Base-by-base conservation (phyloP, 2,329 filamentous ascomycete genomes). In the Sclerotinia nivalis region DNA sequence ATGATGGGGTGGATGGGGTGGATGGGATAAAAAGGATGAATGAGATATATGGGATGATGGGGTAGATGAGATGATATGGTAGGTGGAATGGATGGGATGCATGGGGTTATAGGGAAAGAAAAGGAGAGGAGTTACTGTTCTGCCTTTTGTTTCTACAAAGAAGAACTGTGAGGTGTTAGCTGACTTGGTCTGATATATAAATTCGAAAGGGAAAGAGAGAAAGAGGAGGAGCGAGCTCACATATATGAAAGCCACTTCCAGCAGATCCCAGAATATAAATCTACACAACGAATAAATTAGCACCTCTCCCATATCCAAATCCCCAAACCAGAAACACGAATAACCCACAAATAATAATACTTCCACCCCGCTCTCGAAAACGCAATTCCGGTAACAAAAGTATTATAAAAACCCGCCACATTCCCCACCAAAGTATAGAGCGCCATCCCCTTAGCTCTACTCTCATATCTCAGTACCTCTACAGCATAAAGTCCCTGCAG, bases 401-500 rank as follows among this genome's bases (percentile, higher is more conserved):
- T 69, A 28, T 69, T 69, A 45, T 69, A 69, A 55, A 69, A 69
- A 2, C 66, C 58, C 12, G 66, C 66, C 22, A 69, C 49, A 55
- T 69, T 69, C 10, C 56, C 58, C 12, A 69, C 66, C 25, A 64
- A 10, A 3, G 66, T 69, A 47, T 69, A 69, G 9, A 69, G 25
- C 1, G 58, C 67, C 67, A 64, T 69, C 10, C 67, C 67, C 25
- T 69, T 69, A 13, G 67, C 58, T 4, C 67, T 15, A 64, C 67
- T 69, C 49, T 69, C 67, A 34, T 69, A 69, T 3, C 25, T 64
- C 6, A 85, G 76, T 0, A 80, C 82, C 71, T 85, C 83, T 6
- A 82, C 83, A 25, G 84, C 84, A 73, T 85, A 85, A 76, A 84
- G 83, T 68, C 79, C 80, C 69, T 85, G 82, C 9, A 85, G 77